Evolutionary conservation across 441 rosid species (phyloP), one percentile per base, ranked within the genome.

Genomic region (Raphanus hybrid): DNA sequence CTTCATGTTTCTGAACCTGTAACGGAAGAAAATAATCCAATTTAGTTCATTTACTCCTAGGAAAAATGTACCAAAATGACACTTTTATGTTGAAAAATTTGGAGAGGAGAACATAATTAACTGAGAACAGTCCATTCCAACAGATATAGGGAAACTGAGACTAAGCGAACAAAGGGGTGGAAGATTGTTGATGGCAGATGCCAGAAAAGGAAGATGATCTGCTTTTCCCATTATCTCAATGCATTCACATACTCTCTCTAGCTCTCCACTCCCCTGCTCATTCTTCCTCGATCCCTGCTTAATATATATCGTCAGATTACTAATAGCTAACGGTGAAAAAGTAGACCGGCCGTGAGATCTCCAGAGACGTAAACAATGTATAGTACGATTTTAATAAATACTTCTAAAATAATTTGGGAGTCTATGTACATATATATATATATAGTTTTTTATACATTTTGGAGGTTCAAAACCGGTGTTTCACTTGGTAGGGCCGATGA

Each of bases 191-290:
- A 81, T 77, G 69, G 78, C 70, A 0, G 9, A 3, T 1, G 58
- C 18, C 2, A 73, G 52, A 63, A 81, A 77, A 20, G 84, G 78
- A 77, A 23, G 84, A 77, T 77, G 84, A 14, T 77, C 10, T 20
- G 81, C 73, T 64, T 23, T 73, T 68, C 83, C 87, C 86, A 86
- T 85, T 10, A 61, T 32, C 79, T 90, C 88, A 60, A 87, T 80
- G 80, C 90, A 87, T 41, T 43, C 62, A 75, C 89, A 90, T 34
- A 88, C 67, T 69, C 74, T 69, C 69, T 57, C 74, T 74, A 32
- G 5, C 39, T 48, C 61, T 60, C 60, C 74, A 41, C 1, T 60
- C 8, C 27, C 65, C 15, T 10, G 35, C 3, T 12, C 11, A 37
- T 18, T 55, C 27, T 18, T 55, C 61, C 61, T 55, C 29, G 61